phyloP scores from a whole-genome alignment of 345 rosid genomes.

The Camelina hispida region DNA sequence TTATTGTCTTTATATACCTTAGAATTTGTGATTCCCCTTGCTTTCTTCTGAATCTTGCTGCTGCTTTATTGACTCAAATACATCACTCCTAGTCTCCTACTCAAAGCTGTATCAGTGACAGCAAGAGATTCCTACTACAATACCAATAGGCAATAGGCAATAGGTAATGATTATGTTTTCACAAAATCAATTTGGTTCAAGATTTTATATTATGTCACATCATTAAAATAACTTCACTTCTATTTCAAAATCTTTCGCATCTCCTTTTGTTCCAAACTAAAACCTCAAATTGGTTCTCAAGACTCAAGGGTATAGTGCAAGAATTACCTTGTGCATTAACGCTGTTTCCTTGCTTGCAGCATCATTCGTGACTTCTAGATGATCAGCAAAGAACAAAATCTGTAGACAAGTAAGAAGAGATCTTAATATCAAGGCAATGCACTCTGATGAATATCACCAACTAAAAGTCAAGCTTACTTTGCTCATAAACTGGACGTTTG shows the following conservation, averaged over 20 bases:
- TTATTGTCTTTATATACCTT: no score
- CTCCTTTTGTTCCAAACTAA: neutral
- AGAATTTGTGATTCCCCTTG: no score
- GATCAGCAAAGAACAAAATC: constrained; percentile 65
- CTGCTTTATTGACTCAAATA: no score
- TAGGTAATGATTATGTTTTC: neutral
- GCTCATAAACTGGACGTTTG: constrained; percentile 69
- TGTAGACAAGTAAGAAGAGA: constrained; percentile 41
- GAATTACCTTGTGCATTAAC: constrained; percentile 48
- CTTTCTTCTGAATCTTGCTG: no score
- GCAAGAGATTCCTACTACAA: constrained; percentile 53
- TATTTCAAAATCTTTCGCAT: neutral
- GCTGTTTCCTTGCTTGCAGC: constrained; percentile 43
- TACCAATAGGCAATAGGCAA: neutral
- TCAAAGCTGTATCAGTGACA: constrained; percentile 48
- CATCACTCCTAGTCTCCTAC: no score
- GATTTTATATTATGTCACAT: neutral
- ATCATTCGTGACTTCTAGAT: constrained; percentile 50
- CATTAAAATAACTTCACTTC: neutral
- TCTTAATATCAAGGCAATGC: constrained; percentile 5
- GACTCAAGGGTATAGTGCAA: constrained; percentile 2
- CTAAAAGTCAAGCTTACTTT: constrained; percentile 51
- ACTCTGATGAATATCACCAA: constrained; percentile 8
- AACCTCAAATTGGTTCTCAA: neutral
- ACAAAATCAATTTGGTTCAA: neutral